Base-by-base conservation (phyloP, 352 stramenopile genomes). In the Phytopythium aichiense region DNA sequence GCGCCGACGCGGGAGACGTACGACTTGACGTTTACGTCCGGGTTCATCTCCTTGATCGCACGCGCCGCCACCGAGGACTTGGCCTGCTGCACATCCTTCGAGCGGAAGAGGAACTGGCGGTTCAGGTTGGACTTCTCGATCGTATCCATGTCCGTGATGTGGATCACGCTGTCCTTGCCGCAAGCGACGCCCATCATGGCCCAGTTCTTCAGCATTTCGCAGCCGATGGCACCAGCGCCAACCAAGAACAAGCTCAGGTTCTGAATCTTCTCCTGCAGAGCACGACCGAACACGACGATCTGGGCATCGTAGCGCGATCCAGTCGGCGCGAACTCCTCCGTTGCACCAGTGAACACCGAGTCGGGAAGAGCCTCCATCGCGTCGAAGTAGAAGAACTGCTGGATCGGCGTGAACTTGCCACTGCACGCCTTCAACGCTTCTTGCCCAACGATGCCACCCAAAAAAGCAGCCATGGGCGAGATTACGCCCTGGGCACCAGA, bases 181-280 rank as follows among this genome's bases (percentile, higher is more conserved):
- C 82, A 97, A 9, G 88, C 90, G 7, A 99, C 88, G 35, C 97
- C 98, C 96, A 99, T 99, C 70, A 99, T 91, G 1, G 97, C 97
- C 96, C 96, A 99, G 73, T 99, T 99, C 82, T 99, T 99, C 8
- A 99, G 85, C 95, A 99, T 99, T 79, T 99, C 98, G 71, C 98
- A 99, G 5, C 98, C 98, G 68, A 99, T 99, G 5, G 98, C 98
- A 51, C 98, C 98, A 18, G 97, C 97, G 30, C 98, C 98, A 54
- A 99, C 95, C 22, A 99, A 80, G 66, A 99, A 99, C 66, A 99
- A 74, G 53, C 84, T 96, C 61, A 97, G 67, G 52, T 88, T 84
- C 31, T 90, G 77, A 49, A 98, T 81, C 56, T 91, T 86, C 33
- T 82, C 73, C 62, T 97, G 88, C 31, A 97, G 49, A 8, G 69